Evolutionary conservation across 2,329 filamentous ascomycete species (phyloP), one percentile per base, ranked within the genome.

Genomic region (Diaporthe eres): DNA sequence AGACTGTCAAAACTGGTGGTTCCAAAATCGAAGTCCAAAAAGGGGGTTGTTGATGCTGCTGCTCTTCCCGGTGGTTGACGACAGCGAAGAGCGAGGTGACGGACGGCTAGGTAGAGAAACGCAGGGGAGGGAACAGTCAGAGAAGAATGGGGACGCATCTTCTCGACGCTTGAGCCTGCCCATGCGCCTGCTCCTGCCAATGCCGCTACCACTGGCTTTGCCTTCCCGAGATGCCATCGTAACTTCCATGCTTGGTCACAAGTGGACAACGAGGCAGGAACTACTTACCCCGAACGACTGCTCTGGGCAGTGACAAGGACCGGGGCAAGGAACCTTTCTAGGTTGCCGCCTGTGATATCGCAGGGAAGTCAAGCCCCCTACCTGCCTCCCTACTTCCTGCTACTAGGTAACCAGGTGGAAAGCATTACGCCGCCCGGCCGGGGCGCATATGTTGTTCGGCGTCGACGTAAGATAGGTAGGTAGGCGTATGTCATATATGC

Each of bases 1-100:
- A 71, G 74, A 68, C 55, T 67, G 51, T 71, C 73, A 78, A 78
- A 76, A 77, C 42, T 51, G 57, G 65, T 65, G 49, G 63, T 71
- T 78, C 77, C 77, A 78, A 78, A 79, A 77, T 51, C 55, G 31
- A 73, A 68, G 75, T 77, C 75, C 77, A 75, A 77, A 78, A 77
- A 76, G 51, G 47, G 58, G 53, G n/a, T 19, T 55, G 44, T 28
- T 74, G 37, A 42, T 42, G 58, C 31, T 42, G 49, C 22, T 28
- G 37, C 47, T 13, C 19, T 22, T 42, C 58, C 53, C 42, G 15
- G 22, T 53, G 57, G 22, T 25, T 6, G 44, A 51, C 4, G 57
- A 72, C 28, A 34, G 37, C 17, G 22, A 65, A 71, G 75, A 34
- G 53, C 53, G 47, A 74, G 73, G 58, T 28, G 42, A 47, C 10